Conservation (phyloP, 2,329 filamentous ascomycete species). For the Pseudogymnoascus verrucosus region DNA sequence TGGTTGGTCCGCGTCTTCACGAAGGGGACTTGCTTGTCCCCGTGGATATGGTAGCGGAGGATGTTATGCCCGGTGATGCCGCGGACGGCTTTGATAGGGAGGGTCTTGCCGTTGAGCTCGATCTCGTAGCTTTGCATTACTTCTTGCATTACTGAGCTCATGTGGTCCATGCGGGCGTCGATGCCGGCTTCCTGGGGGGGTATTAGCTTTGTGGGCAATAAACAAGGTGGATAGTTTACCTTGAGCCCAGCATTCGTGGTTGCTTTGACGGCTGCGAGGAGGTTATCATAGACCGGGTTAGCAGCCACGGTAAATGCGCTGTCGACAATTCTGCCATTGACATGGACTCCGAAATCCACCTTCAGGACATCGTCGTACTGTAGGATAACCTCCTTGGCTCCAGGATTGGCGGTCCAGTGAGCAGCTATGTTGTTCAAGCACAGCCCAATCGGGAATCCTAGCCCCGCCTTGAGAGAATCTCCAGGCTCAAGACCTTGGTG, state of each 20-base stretch:
- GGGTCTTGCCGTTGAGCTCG: slow-evolving; percentile 43
- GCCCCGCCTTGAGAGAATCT: slow-evolving; percentile 40
- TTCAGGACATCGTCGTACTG: slow-evolving; percentile 71
- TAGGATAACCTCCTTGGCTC: slow-evolving; percentile 61
- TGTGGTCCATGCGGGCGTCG: slow-evolving; percentile 45
- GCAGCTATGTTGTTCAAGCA: slow-evolving; percentile 46
- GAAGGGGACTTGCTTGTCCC: slow-evolving; percentile 47
- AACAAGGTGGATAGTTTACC: slow-evolving; percentile 10
- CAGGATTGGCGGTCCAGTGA: slow-evolving; percentile 49
- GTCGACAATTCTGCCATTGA: slow-evolving; percentile 74
- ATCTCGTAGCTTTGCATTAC: slow-evolving; percentile 56
- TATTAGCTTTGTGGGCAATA: slow-evolving; percentile 2
- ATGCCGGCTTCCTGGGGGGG: slow-evolving; percentile 38
- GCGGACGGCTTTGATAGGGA: slow-evolving; percentile 47
- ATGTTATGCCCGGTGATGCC: slow-evolving; percentile 50
- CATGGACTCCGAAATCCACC: slow-evolving; percentile 74
- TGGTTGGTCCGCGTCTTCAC: slow-evolving; percentile 40
- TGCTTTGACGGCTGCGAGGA: slow-evolving; percentile 64
- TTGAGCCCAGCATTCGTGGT: slow-evolving; percentile 55
- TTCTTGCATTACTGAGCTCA: slow-evolving; percentile 51
- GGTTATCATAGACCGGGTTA: slow-evolving; percentile 65
- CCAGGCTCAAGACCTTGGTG: slow-evolving; percentile 45
- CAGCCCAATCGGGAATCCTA: slow-evolving; percentile 49
- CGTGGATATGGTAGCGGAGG: slow-evolving; percentile 45
- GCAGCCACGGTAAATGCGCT: slow-evolving; percentile 74